Conservation (phyloP, 2,329 filamentous ascomycete species). For the Penicillium sp. region DNA sequence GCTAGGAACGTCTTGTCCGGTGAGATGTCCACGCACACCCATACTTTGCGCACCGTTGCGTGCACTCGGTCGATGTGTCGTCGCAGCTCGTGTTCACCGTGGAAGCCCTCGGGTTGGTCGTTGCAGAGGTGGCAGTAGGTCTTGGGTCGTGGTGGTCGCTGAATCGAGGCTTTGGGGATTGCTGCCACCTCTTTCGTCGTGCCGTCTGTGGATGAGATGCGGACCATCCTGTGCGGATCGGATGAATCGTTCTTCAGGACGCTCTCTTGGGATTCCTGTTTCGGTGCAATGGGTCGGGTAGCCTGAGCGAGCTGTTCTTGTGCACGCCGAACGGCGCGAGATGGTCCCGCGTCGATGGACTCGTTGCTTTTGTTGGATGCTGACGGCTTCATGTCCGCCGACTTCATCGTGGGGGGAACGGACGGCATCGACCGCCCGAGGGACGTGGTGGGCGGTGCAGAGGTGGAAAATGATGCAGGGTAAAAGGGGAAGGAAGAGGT, state of each 20-base stretch:
- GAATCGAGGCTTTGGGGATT: slow-evolving; percentile 56
- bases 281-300: slow-evolving; percentile 51
- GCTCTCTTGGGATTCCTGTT: slow-evolving; percentile 38
- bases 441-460: slow-evolving; percentile 35
- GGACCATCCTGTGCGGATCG: slow-evolving; percentile 50
- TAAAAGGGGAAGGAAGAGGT: slow-evolving; percentile 29
- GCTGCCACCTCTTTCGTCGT: slow-evolving; percentile 55
- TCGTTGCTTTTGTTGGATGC: slow-evolving; percentile 48
- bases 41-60: slow-evolving; percentile 56
- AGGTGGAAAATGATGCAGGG: slow-evolving; percentile 36
- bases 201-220: slow-evolving; percentile 53
- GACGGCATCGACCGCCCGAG: slow-evolving; percentile 26
- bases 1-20: slow-evolving; percentile 63
- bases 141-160: slow-evolving; percentile 68
- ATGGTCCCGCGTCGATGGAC: slow-evolving; percentile 43
- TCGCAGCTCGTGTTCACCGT: slow-evolving; percentile 78
- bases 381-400: slow-evolving; percentile 52
- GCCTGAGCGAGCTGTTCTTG: slow-evolving; percentile 50
- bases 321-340: slow-evolving; percentile 47
- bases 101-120: slow-evolving; percentile 73
- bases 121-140: slow-evolving; percentile 69
- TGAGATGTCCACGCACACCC: slow-evolving; percentile 62
- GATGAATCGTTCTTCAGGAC: slow-evolving; percentile 27
- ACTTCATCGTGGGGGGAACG: slow-evolving; percentile 38
- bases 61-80: slow-evolving; percentile 70